A percentile compares a stretch with the other conserved stretches of the same genome.
Evolutionary conservation across 2,329 filamentous ascomycete genomes (phyloP).

Genomic region (Colletotrichum sp.): DNA sequence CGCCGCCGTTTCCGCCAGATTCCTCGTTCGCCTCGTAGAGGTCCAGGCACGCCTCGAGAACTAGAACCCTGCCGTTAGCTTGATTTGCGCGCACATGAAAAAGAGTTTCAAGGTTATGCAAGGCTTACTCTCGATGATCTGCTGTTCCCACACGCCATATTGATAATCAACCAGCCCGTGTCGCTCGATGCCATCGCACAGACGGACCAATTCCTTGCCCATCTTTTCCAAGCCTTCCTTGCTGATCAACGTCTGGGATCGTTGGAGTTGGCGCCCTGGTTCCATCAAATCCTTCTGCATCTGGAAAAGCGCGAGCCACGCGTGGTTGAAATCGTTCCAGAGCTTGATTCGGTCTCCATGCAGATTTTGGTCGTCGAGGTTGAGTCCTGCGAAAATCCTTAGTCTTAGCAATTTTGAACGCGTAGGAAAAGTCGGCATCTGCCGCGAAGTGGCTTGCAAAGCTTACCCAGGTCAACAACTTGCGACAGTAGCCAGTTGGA

Average conservation of each 20-base stretch:
- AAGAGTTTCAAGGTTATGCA: not conserved
- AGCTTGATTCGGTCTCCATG: constrained; percentile 80
- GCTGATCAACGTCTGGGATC: constrained; percentile 68
- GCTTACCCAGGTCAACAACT: constrained; percentile 60
- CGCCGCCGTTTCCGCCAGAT: constrained; percentile 33
- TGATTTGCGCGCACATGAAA: not conserved
- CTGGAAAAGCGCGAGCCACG: constrained; percentile 85
- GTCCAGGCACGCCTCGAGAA: constrained; percentile 48
- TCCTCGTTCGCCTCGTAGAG: constrained; percentile 47
- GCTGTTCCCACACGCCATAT: constrained; percentile 95
- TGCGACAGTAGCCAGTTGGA: constrained; percentile 63
- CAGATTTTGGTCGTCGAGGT: constrained; percentile 79
- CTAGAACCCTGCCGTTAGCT: constrained; percentile 17
- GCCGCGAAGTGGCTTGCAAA: not conserved
- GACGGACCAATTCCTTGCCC: constrained; percentile 79
- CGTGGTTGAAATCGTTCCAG: constrained; percentile 94
- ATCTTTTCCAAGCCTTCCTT: constrained; percentile 76
- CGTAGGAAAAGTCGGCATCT: not conserved
- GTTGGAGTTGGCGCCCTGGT: constrained; percentile 61
- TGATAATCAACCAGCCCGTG: constrained; percentile 97
- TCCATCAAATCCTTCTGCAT: constrained; percentile 80
- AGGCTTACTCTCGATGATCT: constrained; percentile 80
- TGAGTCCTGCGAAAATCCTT: constrained; percentile 66
- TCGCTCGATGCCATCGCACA: constrained; percentile 87
- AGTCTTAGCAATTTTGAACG: not conserved